Percentiles rank a stretch among this genome's conserved stretches.
Evolutionary conservation across 176 grass and related monocot genomes (phyloP).

Genomic region (Luzula sylvatica): DNA sequence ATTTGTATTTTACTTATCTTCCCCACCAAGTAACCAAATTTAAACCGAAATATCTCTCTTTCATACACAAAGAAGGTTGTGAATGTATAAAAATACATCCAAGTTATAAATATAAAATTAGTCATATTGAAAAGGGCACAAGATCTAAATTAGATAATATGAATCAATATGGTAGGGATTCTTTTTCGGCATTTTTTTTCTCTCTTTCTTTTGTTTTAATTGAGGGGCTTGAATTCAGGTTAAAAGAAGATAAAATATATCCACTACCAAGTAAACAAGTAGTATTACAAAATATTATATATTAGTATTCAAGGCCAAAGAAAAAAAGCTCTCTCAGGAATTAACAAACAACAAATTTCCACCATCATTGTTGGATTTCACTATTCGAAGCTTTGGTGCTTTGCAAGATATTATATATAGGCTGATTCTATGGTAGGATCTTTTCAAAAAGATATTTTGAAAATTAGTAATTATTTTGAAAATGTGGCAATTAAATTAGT

Average conservation of each 20-base stretch:
- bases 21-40: conserved; percentile 16
- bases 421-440: neutral
- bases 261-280: neutral
- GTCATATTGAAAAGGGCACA: too few species aligned
- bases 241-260: neutral
- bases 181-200: too few species aligned
- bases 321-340: conserved; percentile 37
- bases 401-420: conserved; percentile 2
- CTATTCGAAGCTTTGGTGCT: conserved; percentile 1
- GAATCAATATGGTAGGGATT: too few species aligned
- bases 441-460: too few species aligned
- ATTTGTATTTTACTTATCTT: neutral
- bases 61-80: neutral
- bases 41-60: neutral
- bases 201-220: too few species aligned
- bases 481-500: too few species aligned
- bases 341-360: conserved; percentile 18
- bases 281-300: too few species aligned
- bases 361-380: conserved; percentile 22
- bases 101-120: too few species aligned
- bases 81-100: too few species aligned
- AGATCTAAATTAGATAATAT: too few species aligned
- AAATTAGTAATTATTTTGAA: too few species aligned
- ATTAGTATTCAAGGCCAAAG: conserved; percentile 9
- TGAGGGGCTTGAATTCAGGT: too few species aligned